A percentile compares a stretch with the other conserved stretches of the same genome.
phyloP scores from a whole-genome alignment of 2,329 filamentous ascomycete species.

The Phyllosticta citriasiana region DNA sequence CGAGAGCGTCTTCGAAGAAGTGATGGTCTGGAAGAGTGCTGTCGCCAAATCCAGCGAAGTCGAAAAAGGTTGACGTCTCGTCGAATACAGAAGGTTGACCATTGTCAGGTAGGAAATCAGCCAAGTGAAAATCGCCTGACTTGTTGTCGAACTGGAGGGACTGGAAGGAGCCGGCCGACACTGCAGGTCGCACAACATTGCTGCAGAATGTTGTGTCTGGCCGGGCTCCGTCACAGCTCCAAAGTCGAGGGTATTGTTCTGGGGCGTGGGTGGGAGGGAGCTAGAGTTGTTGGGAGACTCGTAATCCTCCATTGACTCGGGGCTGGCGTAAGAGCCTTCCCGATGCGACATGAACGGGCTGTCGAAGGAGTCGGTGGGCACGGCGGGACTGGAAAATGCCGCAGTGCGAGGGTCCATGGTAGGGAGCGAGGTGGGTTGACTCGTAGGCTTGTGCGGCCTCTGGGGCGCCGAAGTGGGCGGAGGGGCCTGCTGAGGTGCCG shows the following conservation, averaged over 20 bases:
- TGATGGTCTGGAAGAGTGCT: slow-evolving; percentile 20
- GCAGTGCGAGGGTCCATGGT: slow-evolving; percentile 27
- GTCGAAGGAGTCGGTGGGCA: slow-evolving; percentile 12
- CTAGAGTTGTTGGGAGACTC: slow-evolving; percentile 29
- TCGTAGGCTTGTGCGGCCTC: background rate
- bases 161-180: slow-evolving; percentile 67
- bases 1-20: slow-evolving; percentile 26
- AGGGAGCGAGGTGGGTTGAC: background rate
- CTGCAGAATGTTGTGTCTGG: slow-evolving; percentile 99
- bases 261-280: slow-evolving; percentile 28
- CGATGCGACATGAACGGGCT: slow-evolving; percentile 2
- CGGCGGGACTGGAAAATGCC: slow-evolving; percentile 9
- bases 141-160: slow-evolving; percentile 19
- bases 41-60: slow-evolving; percentile 22
- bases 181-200: slow-evolving; percentile 99
- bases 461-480: background rate
- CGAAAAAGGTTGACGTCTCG: slow-evolving; percentile 29
- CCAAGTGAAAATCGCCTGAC: slow-evolving; percentile 17
- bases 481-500: background rate
- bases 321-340: slow-evolving; percentile 22
- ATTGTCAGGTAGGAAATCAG: slow-evolving; percentile 30
- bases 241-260: slow-evolving; percentile 23
- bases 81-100: slow-evolving; percentile 8
- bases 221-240: slow-evolving; percentile 51
- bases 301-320: slow-evolving; percentile 29